These are phyloP conservation scores for Sporothrix pseudoabietina DNA, from an alignment of 2,329 filamentous ascomycete genomes.

Conservation along the genomic window DNA sequence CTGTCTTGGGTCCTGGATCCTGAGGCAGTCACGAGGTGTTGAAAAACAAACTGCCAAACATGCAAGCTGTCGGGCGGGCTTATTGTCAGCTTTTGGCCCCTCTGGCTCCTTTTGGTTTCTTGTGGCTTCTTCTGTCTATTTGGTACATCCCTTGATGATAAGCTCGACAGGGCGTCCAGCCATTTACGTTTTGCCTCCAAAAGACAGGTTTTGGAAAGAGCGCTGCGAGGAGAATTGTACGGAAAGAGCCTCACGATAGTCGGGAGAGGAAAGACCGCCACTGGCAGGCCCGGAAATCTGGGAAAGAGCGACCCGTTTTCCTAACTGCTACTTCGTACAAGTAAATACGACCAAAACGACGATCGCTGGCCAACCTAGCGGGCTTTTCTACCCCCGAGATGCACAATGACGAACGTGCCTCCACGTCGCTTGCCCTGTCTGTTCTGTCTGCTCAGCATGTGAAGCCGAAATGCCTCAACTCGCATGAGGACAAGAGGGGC, in stretches of 20 bases:
- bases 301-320: background rate
- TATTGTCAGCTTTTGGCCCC: background rate
- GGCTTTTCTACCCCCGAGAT: background rate
- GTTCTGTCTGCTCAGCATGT: background rate
- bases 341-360: background rate
- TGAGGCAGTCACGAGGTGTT: conserved; percentile 2
- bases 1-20: background rate
- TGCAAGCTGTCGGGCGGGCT: background rate
- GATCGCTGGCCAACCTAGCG: conserved; percentile 4
- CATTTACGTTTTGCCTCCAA: background rate
- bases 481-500: background rate
- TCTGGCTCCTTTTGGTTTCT: too few species aligned
- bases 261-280: background rate
- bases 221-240: background rate
- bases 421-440: background rate
- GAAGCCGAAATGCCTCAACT: conserved; percentile 4
- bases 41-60: background rate
- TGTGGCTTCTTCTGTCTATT: too few species aligned
- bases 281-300: conserved; percentile 22
- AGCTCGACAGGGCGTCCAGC: background rate
- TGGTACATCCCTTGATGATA: background rate
- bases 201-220: background rate
- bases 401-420: conserved; percentile 19
- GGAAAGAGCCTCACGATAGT: background rate
- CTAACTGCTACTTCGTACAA: background rate